Conservation (phyloP, 805 yeast genomes). For the Yarrowia phangngaensis region DNA sequence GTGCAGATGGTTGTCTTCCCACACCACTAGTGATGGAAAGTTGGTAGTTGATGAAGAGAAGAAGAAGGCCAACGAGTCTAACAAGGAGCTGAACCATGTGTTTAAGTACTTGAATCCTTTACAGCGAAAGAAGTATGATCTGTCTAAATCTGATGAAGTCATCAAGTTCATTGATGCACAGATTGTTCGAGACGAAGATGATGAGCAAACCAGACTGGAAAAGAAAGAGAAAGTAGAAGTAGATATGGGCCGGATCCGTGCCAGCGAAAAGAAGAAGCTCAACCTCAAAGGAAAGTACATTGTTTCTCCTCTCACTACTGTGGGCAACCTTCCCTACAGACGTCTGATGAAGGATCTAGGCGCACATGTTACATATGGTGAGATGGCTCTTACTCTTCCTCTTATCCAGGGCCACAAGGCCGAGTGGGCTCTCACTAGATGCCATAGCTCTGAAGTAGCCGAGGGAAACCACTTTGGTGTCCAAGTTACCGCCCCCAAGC, state of each 20-base stretch:
- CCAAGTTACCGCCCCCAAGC: slow-evolving; percentile 86
- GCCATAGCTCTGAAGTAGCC: slow-evolving; percentile 66
- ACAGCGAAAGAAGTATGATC: slow-evolving; percentile 59
- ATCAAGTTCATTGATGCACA: slow-evolving; percentile 57
- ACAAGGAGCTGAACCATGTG: slow-evolving; percentile 64
- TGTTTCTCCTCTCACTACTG: slow-evolving; percentile 94
- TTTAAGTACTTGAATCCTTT: slow-evolving; percentile 39
- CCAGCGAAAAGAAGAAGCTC: slow-evolving; percentile 76
- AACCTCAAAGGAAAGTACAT: slow-evolving; percentile 72
- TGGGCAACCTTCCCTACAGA: slow-evolving; percentile 93
- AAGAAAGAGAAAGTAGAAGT: slow-evolving; percentile 46
- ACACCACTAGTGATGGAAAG: slow-evolving; percentile 44
- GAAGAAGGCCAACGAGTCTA: slow-evolving; percentile 39
- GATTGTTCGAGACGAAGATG: slow-evolving; percentile 35
- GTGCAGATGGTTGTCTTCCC: slow-evolving; percentile 85
- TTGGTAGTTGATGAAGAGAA: slow-evolving; percentile 47
- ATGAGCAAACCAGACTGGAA: slow-evolving; percentile 41
- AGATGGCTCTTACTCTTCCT: slow-evolving; percentile 89
- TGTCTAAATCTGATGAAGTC: slow-evolving; percentile 55
- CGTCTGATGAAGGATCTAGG: slow-evolving; percentile 86
- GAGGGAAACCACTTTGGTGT: slow-evolving; percentile 79
- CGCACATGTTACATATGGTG: slow-evolving; percentile 89
- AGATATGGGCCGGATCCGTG: slow-evolving; percentile 29
- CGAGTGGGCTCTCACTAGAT: slow-evolving; percentile 97
- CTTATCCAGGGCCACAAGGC: slow-evolving; percentile 83